Evolutionary conservation across 305 asterid species (phyloP), one percentile per base, ranked within the genome.

Genomic region (Fraxinus nigra): DNA sequence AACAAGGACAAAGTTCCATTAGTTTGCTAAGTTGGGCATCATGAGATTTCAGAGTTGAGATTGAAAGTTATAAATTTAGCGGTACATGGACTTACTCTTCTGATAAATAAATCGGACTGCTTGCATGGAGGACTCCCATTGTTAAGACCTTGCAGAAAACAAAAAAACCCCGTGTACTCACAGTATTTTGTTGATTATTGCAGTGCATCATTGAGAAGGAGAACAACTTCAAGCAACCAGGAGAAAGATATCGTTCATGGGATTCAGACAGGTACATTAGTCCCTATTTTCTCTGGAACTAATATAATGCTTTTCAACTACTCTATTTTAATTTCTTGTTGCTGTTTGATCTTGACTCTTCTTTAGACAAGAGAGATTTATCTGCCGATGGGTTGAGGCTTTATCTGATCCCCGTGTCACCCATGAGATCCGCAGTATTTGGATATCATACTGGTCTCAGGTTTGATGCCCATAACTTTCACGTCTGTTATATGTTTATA

Each of bases 191-290:
- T 43, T 33, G 65, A 61, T 32, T 61, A 28, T 38, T 78, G 82
- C 89, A 94, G 97, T 28, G 83, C 85, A 83, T 91, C 48, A 93
- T 94, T 63, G 90, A 85, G 87, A 94, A 93, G 90, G 99, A 95
- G 90, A 95, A 95, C 88, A 94, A 95, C 94, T 95, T 95, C 75
- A 95, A 93, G 91, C 95, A 94, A 72, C 96, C 99, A 4, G 99
- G 99, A 18, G 99, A 91, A 82, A 89, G 95, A 80, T 95, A 89
- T 90, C 94, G 97, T 72, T 91, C 99, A 32, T 94, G 90, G 91
- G 92, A 89, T 28, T 85, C 94, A 3, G 93, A 88, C 86, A 94
- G 97, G 98, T 94, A 88, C 63, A 40, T 70, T 46, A 0, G 37
- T 14, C 67, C 61, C 77, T 56, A 16, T 6, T 43, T 3, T 61